Base-by-base conservation (phyloP, 331 rosid species). In the Saraca asoca region DNA sequence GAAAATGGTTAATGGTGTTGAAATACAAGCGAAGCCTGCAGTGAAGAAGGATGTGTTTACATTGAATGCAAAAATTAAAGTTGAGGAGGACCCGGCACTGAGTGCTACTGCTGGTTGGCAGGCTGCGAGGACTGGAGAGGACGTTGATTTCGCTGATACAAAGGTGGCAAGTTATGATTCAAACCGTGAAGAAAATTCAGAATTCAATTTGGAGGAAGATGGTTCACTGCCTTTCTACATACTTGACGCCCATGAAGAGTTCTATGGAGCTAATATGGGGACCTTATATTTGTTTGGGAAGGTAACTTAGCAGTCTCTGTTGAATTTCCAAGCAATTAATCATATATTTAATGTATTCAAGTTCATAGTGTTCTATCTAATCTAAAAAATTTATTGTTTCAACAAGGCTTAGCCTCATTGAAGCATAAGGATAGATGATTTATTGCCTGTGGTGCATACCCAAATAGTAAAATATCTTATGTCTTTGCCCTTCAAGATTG, bases 201-300 rank as follows among this genome's bases (percentile, higher is more conserved):
- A 82, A 53, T 78, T 90, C 43, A 82, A 82, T 68, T 51, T 84
- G 56, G 95, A 84, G 42, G 70, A 79, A 10, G 87, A 90, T 50
- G 87, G 91, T 6, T 84, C 88, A 7, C 68, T 93, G 58, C 95
- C 87, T 51, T 90, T 90, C 75, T 93, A 88, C 70, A 48, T 93
- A 17, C 56, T 93, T 15, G 98, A 93, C 78, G 95, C 97, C 38
- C 76, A 90, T 1, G 97, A 93, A 69, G 98, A 93, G 83, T 88
- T 70, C 49, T 81, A 86, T 58, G 96, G 98, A 37, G 74, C 78
- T 64, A 93, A 86, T 45, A 71, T 9, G 84, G 98, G 97, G 20
- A 88, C 68, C 35, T 61, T 93, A 53, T 93, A 87, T 83, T 83
- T 93, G 56, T 93, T 93, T 75, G 98, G 98, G 69, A 93, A 93